phyloP scores from a whole-genome alignment of 371 early-diverging fungal genomes.

The Mucor mucedo region DNA sequence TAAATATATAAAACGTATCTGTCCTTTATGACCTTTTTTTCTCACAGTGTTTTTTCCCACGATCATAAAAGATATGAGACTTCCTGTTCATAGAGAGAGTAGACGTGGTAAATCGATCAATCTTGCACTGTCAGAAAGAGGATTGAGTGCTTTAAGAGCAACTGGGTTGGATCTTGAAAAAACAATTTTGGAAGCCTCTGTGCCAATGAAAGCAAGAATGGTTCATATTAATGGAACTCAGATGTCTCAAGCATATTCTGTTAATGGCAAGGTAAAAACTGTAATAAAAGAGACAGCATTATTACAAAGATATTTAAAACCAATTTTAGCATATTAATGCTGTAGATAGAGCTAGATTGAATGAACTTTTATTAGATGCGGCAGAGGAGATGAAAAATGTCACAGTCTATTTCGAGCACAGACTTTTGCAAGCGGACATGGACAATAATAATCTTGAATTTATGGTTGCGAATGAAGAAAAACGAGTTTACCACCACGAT shows the following conservation, averaged over 20 bases:
- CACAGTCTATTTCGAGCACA: slow-evolving; percentile 70
- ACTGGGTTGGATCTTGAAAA: slow-evolving; percentile 71
- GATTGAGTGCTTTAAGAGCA: slow-evolving; percentile 80
- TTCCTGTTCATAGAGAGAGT: slow-evolving; percentile 61
- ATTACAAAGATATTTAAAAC: no score
- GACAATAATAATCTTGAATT: slow-evolving; percentile 58
- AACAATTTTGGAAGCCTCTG: slow-evolving; percentile 67
- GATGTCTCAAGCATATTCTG: slow-evolving; percentile 85
- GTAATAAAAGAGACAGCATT: no score
- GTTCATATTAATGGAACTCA: slow-evolving; percentile 75
- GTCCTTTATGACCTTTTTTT: not conserved
- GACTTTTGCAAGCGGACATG: slow-evolving; percentile 64
- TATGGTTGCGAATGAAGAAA: slow-evolving; percentile 21
- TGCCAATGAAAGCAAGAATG: slow-evolving; percentile 96
- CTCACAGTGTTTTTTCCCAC: slow-evolving; percentile 4
- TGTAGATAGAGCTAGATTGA: slow-evolving; percentile 85
- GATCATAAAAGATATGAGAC: slow-evolving; percentile 63
- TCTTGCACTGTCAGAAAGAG: slow-evolving; percentile 90
- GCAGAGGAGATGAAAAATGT: slow-evolving; percentile 71
- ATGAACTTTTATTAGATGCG: slow-evolving; percentile 76
- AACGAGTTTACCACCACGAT: slow-evolving; percentile 56
- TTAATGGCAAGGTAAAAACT: slow-evolving; percentile 76
- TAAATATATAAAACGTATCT: slow-evolving; percentile 34
- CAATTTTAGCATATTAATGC: slow-evolving; percentile 86
- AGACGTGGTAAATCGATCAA: slow-evolving; percentile 88